phyloP scores from a whole-genome alignment of 2,329 filamentous ascomycete species.

The Aspergillus novoparasiticus region DNA sequence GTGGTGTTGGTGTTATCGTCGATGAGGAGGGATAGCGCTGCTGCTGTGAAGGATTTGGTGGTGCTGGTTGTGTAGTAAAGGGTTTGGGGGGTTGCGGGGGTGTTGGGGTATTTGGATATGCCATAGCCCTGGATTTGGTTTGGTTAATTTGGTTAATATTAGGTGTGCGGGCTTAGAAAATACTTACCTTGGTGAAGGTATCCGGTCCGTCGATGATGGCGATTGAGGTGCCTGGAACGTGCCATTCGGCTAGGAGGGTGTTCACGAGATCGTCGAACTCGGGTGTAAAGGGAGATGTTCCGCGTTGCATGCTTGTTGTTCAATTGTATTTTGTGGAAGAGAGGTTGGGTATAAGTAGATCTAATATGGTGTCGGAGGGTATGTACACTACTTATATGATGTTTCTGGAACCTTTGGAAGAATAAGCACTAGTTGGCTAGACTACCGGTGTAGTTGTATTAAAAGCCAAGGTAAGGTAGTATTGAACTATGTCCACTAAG shows the following conservation, averaged over 20 bases:
- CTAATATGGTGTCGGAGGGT: neutral
- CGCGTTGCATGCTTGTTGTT: neutral
- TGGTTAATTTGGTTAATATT: neutral
- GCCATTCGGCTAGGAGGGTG: neutral
- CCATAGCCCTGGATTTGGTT: neutral
- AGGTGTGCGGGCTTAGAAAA: too few species aligned
- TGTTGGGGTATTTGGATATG: neutral
- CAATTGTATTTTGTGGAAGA: neutral
- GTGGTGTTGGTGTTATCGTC: neutral
- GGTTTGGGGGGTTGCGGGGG: neutral
- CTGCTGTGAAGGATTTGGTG: neutral
- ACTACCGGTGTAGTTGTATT: neutral
- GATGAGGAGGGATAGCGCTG: neutral
- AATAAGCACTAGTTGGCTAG: neutral
- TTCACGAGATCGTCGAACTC: neutral
- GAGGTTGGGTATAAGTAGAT: neutral
- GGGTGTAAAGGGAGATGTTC: neutral
- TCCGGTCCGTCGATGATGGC: neutral
- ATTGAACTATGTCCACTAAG: too few species aligned
- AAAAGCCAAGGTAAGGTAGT: neutral
- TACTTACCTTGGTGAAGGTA: neutral
- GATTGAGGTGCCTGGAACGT: neutral
- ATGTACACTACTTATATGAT: neutral
- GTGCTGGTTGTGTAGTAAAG: neutral
- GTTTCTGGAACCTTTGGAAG: neutral